Evolutionary conservation across 2,329 filamentous ascomycete species (phyloP), one percentile per base, ranked within the genome.

Genomic region (Aspergillus piperis): DNA sequence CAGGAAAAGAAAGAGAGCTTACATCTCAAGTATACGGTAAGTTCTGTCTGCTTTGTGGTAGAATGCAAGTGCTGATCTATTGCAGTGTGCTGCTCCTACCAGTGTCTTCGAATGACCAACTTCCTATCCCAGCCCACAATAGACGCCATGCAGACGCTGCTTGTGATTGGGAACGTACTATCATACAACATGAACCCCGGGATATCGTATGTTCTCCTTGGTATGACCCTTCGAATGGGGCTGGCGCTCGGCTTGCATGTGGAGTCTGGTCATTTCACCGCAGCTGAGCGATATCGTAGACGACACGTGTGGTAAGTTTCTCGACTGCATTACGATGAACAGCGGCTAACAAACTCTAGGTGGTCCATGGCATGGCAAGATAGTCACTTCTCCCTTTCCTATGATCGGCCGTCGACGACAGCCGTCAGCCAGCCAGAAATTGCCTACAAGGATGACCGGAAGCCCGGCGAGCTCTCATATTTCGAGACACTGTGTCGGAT

Each of bases 311-410:
- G 79, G 79, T 79, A 71, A 62, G 72, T 57, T 50, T 21, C 8
- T 10, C 5, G 5, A n/a, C 25, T 42, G 17, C 8, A 13, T 5
- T 8, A 21, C n/a, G 2, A 1, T 15, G n/a, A 4, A 4, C 17
- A 44, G 8, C 19, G 32, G 36, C 53, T 62, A 48, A 63, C 39
- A 5, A 17, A 19, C 21, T 25, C 19, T 25, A 82, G 81, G 80
- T 88, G 86, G 86, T 84, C 84, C 2, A 80, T 88, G 64, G 80
- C 87, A 32, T 88, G 86, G 86, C 86, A 88, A 68, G 86, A 88
- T 66, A 86, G 84, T 58, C 78, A 88, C 50, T 81, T 88, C 23
- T 87, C 85, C 8, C 82, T 88, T 32, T 87, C 85, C 2, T 88
- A 87, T 66, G 86, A 88, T 66, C 76, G 86, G 39, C 81, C 81